Base-by-base conservation (phyloP, 495 filamentous ascomycete species). In the Aspergillus cavernicola region DNA sequence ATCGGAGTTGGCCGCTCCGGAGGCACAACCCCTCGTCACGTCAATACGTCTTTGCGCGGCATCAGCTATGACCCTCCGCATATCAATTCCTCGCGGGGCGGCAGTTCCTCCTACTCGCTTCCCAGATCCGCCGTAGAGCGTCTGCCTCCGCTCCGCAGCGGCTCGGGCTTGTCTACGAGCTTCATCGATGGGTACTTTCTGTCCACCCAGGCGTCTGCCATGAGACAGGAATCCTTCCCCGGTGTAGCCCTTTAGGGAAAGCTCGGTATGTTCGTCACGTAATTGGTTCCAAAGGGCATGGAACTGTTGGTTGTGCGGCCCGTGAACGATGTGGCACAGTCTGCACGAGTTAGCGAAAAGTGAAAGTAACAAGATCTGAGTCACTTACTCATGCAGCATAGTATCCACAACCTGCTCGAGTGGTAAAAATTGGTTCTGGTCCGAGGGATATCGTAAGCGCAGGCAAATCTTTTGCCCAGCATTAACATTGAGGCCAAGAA, bases 281-380 rank as follows among this genome's bases (percentile, higher is more conserved):
- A 97, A 81, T 55, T 95, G 83, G 52, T 96, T 85, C 87, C 92
- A 95, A 16, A 96, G 72, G 4, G 82, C 83, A 55, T 96, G 83
- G 63, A 97, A 97, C 12, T 87, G 77, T 32, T 75, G 80, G 52
- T 97, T 83, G 62, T 98, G 93, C 0, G 89, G 88, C 0, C 89
- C 89, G 62, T 85, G 81, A 2, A 88, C 79, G 55, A 86, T 96
- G 64, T 98, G 93, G n/a, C 83, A 85, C 1, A 98, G 81, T 59
- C 76, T 79, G 55, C 29, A 12, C 19, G 55, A 33, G 8, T 64
- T 4, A 64, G 57, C n/a, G 47, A 12, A 15, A 18, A 40, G n/a
- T 4, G 39, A 60, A 32, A 24, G 35, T 35, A 18, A 52, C 4
- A 20, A 10, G 19, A n/a, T 31, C 6, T n/a, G 11, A 32, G n/a